Conservation (phyloP, 2,329 filamentous ascomycete species). For the Colletotrichum kahawae region DNA sequence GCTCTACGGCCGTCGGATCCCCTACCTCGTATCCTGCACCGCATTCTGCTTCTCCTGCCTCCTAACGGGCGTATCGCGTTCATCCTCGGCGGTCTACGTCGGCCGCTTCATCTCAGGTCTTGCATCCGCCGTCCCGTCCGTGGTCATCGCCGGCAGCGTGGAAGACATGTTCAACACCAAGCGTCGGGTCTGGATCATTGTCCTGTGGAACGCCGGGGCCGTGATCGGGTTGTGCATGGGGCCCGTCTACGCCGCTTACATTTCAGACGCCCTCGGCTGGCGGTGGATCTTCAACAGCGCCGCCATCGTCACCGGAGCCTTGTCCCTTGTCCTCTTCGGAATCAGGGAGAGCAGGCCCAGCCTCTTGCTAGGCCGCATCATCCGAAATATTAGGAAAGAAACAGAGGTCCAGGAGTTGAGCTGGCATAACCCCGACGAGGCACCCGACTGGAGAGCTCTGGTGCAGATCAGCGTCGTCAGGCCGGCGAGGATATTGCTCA, state of each 20-base stretch:
- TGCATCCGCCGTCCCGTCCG: slow-evolving; percentile 50
- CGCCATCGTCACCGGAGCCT: slow-evolving; percentile 38
- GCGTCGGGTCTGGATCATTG: slow-evolving; percentile 50
- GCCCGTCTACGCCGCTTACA: slow-evolving; percentile 47
- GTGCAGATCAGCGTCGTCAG: slow-evolving; percentile 41
- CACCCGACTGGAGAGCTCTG: slow-evolving; percentile 40
- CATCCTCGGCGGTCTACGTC: slow-evolving; percentile 39
- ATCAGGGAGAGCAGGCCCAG: slow-evolving; percentile 51
- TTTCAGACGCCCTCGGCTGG: slow-evolving; percentile 42
- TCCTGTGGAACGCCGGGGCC: slow-evolving; percentile 46
- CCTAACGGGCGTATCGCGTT: slow-evolving; percentile 40
- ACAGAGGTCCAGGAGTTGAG: slow-evolving; percentile 19
- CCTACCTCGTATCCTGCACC: slow-evolving; percentile 37
- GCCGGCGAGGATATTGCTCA: slow-evolving; percentile 47
- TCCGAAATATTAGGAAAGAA: slow-evolving; percentile 15
- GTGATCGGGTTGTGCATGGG: slow-evolving; percentile 48
- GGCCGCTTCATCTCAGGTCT: slow-evolving; percentile 48
- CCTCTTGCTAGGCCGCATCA: slow-evolving; percentile 36
- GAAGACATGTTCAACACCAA: slow-evolving; percentile 54
- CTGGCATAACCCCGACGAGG: slow-evolving; percentile 42
- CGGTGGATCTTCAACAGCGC: slow-evolving; percentile 50
- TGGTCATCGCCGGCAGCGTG: slow-evolving; percentile 51
- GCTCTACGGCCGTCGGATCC: slow-evolving; percentile 36
- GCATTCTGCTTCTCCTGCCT: slow-evolving; percentile 38
- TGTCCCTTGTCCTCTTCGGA: slow-evolving; percentile 37